Evolutionary conservation across 2,329 filamentous ascomycete genomes (phyloP), one percentile per base, ranked within the genome.

Genomic region (Claviceps sp.): DNA sequence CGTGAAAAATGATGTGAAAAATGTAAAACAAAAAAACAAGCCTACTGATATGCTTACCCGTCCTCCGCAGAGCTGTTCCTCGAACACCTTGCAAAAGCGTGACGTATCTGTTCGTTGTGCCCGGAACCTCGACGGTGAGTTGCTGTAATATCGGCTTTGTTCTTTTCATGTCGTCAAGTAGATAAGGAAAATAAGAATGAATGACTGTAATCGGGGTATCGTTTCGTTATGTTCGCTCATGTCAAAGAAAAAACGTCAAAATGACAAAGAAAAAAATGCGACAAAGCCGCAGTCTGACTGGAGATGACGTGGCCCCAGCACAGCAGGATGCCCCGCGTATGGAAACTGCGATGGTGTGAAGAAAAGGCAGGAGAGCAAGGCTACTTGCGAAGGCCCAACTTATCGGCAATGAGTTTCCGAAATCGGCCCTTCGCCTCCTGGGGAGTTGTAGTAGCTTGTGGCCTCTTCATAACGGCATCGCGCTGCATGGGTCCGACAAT

Each of bases 401-500:
- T 76, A 49, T 68, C 73, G 37, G 68, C 72, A 16, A 77, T 62
- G 54, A 60, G 72, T 59, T 70, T 74, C 70, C 74, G 72, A 61
- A 77, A 77, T 50, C 70, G 70, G 18, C 67, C 61, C 56, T 69
- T 72, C 56, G 69, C 69, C 56, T 72, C 70, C 45, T 75, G 72
- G 52, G 30, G 30, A 34, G 30, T 34, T 34, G 30, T 34, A 11
- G 30, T 34, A 34, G 67, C 70, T 47, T 63, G 64, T 14, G 69
- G 66, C 47, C 73, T 69, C 34, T 67, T 65, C 76, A 80, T 80
- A 56, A 72, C 68, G 41, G 72, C 70, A 57, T 79, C 76, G 13
- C 78, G 77, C 59, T 82, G 80, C 90, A 96, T 95, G 6, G 90
- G 90, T 1, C 90, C 90, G 45, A 96, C 88, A 63, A 96, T 94